These are phyloP conservation scores for Penicillium nordicum DNA, from an alignment of 2,329 filamentous ascomycete species.

Conservation along the genomic window DNA sequence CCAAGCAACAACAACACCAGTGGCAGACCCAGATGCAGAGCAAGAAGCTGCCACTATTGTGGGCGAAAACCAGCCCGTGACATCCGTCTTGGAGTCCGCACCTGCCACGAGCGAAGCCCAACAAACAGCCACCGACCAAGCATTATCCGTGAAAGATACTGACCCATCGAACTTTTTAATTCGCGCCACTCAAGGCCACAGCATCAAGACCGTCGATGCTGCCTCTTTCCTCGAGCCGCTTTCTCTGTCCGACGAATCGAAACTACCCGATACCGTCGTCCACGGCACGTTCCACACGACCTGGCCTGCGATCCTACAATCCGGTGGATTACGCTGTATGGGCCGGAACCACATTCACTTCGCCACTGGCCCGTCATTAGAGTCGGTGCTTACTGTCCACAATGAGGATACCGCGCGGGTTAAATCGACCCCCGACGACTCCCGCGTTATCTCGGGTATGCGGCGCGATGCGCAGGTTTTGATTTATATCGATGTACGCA, in stretches of 20 bases:
- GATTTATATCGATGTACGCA: conserved; percentile 70
- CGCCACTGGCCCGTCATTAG: conserved; percentile 64
- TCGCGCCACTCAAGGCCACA: conserved; percentile 93
- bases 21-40: conserved; percentile 21
- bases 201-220: conserved; percentile 68
- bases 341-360: conserved; percentile 86
- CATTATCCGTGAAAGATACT: conserved; percentile 36
- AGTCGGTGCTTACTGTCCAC: conserved; percentile 30
- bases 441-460: conserved; percentile 73
- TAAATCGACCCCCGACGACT: conserved; percentile 17
- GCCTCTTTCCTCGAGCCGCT: conserved; percentile 68
- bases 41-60: conserved; percentile 9
- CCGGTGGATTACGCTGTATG: conserved; percentile 79
- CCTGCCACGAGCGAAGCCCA: conserved; percentile 31
- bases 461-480: conserved; percentile 71
- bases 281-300: conserved; percentile 86
- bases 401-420: conserved; percentile 17
- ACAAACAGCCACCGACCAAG: conserved; percentile 33
- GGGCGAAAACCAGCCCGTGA: conserved; percentile 9
- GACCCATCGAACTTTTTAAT: conserved; percentile 73
- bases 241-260: conserved; percentile 50
- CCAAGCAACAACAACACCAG: conserved; percentile 15
- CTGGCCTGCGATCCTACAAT: conserved; percentile 70
- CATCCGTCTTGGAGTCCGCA: conserved; percentile 17
- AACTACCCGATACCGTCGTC: conserved; percentile 64